Conservation (phyloP, 2,329 filamentous ascomycete genomes). For the Claviceps africana region DNA sequence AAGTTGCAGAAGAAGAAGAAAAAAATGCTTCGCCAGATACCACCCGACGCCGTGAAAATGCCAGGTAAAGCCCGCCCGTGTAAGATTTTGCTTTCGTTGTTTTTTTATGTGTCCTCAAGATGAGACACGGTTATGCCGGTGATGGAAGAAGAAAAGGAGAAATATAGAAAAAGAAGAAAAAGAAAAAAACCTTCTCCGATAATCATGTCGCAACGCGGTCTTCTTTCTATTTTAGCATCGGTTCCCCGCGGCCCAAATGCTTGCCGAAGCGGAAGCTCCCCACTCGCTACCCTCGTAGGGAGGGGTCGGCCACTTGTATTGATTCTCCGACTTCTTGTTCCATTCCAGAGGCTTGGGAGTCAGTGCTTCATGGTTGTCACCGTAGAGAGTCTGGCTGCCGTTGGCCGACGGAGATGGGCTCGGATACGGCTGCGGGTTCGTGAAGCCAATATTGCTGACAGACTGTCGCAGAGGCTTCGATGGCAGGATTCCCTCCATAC, state of each 20-base stretch:
- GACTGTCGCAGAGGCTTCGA: conserved; percentile 42
- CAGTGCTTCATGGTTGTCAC: conserved; percentile 45
- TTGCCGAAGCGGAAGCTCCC: conserved; percentile 69
- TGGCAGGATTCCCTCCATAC: conserved; percentile 41
- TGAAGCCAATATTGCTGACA: conserved; percentile 46
- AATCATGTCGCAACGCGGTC: neutral
- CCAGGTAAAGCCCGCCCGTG: conserved; percentile 6
- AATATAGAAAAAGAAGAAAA: neutral
- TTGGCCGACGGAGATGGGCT: conserved; percentile 68
- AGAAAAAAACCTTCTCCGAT: neutral
- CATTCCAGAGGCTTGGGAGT: conserved; percentile 61
- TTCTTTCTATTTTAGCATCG: conserved; percentile 32
- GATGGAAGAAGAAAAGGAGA: neutral
- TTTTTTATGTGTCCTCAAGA: neutral
- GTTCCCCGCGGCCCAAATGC: conserved; percentile 61
- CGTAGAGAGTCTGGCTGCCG: conserved; percentile 62
- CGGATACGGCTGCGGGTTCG: conserved; percentile 39
- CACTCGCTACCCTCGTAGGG: conserved; percentile 91
- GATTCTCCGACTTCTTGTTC: conserved; percentile 37
- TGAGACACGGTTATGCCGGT: conserved; percentile 12
- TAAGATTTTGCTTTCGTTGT: conserved; percentile 6
- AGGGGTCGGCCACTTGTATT: conserved; percentile 81
- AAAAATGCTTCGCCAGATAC: conserved; percentile 1
- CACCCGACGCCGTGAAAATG: conserved; percentile 5
- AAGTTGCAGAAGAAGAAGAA: neutral